phyloP scores from a whole-genome alignment of 306 rosid genomes.

The Cucurbita argyrosperma region DNA sequence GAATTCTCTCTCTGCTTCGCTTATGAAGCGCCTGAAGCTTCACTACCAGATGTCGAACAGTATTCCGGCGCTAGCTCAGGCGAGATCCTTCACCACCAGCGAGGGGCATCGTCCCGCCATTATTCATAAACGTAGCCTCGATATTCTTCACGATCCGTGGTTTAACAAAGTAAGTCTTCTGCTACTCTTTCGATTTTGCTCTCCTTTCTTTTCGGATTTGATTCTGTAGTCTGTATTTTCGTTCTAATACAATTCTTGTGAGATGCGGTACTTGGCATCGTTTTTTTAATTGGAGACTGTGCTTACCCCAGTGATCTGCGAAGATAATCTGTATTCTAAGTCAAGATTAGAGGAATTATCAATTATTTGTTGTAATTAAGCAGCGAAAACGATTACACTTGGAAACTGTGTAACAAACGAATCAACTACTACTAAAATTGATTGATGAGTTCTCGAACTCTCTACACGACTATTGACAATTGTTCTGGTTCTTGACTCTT shows the following conservation, averaged over 20 bases:
- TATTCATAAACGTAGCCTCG: constrained; percentile 86
- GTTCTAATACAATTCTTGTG: not conserved
- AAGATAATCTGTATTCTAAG: not conserved
- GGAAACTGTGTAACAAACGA: not conserved
- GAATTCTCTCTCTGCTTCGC: constrained; percentile 36
- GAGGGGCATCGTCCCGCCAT: constrained; percentile 83
- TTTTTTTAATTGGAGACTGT: not conserved
- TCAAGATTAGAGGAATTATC: not conserved
- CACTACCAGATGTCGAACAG: constrained; percentile 9
- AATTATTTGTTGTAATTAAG: not conserved
- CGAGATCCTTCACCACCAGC: constrained; percentile 57
- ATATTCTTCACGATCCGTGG: constrained; percentile 98
- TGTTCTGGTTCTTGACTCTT: not conserved
- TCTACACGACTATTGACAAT: not conserved
- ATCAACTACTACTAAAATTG: not conserved
- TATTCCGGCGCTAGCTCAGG: constrained; percentile 14
- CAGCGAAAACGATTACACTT: not conserved
- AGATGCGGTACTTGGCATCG: not conserved
- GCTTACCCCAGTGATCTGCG: not conserved
- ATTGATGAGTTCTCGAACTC: not conserved
- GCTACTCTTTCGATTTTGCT: not conserved
- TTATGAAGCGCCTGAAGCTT: constrained; percentile 32
- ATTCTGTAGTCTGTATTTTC: not conserved
- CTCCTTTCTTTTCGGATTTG: not conserved
- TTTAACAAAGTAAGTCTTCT: constrained; percentile 54